Evolutionary conservation across 2,329 filamentous ascomycete genomes (phyloP), one percentile per base, ranked within the genome.

Genomic region (Bipolaris gigantea): DNA sequence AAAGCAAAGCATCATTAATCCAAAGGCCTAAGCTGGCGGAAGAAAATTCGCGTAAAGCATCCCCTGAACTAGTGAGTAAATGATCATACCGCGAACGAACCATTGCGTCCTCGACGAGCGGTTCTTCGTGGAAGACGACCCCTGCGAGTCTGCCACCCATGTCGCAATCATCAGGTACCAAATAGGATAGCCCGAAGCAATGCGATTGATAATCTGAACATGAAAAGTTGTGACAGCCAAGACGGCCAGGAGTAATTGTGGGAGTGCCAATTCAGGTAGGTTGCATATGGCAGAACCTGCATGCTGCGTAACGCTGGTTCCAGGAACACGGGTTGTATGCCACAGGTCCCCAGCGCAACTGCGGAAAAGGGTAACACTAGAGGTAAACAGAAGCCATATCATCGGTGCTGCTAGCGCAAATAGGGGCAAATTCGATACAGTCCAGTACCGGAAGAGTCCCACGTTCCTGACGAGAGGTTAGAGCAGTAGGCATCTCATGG

Each of bases 361-460:
- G 52, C 7, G 85, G 83, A 16, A 57, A 48, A 63, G 45, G 32
- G 60, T 64, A 40, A 65, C 56, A 62, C 70, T 69, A 16, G 92
- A 95, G 39, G 73, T 76, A 32, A 85, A 71, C 58, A 96, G 75
- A 8, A 96, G 72, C 33, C 77, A 77, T 46, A 96, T 78, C 80
- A 93, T 88, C 1, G 94, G 94, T 0, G 83, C 75, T 1, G 92
- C 92, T 10, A 99, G 82, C 19, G 92, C 66, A 75, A 99, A 99
- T 1, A 99, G 81, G 0, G 94, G 94, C 9, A 94, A 70, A 69
- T 99, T 97, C 5, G 88, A 85, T 0, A 88, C 60, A 0, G 87
- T 96, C 94, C 94, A 99, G 77, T 99, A 99, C 55, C 83, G 83
- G 47, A 97, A 82, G 62, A 96, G 88, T 0, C 94, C 94, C 48